A percentile compares a stretch with the other conserved stretches of the same genome.
Conservation (phyloP, 495 filamentous ascomycete species). For the Astrothelium macrocarpum region DNA sequence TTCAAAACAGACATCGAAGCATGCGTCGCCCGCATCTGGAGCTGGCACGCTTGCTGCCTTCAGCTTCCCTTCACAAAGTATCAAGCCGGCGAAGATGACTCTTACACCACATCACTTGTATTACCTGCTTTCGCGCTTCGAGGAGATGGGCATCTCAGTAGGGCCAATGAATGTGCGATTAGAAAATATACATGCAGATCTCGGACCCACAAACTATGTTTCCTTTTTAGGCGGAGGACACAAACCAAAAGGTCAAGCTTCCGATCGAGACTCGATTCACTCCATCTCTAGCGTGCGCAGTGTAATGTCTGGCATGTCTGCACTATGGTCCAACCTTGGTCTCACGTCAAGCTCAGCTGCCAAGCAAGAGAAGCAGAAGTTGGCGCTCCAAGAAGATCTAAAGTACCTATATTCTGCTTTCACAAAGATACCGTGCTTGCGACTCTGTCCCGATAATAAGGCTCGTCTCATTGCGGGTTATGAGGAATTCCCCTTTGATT, state of each 20-base stretch:
- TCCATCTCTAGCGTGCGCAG: conserved; percentile 95
- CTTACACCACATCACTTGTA: conserved; percentile 97
- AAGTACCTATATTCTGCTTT: conserved; percentile 97
- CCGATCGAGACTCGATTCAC: conserved; percentile 81
- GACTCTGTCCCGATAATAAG: conserved; percentile 79
- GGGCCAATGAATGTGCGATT: conserved; percentile 93
- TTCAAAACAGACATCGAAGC: conserved; percentile 45
- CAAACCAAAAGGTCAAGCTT: conserved; percentile 60
- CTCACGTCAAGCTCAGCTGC: conserved; percentile 64
- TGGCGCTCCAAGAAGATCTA: conserved; percentile 70
- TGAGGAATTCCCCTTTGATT: conserved; percentile 97
- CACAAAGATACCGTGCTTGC: conserved; percentile 91
- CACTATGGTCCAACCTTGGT: conserved; percentile 81
- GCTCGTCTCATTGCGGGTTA: conserved; percentile 82
- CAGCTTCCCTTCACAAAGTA: conserved; percentile 68
- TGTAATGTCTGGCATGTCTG: conserved; percentile 91
- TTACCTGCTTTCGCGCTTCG: conserved; percentile 88
- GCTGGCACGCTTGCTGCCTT: conserved; percentile 70
- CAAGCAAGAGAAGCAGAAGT: conserved; percentile 78
- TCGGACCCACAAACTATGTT: conserved; percentile 82
- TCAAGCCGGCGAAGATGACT: conserved; percentile 83
- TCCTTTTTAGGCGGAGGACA: conserved; percentile 82
- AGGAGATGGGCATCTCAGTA: conserved; percentile 79
- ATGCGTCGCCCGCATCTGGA: conserved; percentile 50
- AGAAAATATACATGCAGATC: conserved; percentile 86